Base-by-base conservation (phyloP, 352 stramenopile genomes). In the Thalassiosira livingstoniorum region DNA sequence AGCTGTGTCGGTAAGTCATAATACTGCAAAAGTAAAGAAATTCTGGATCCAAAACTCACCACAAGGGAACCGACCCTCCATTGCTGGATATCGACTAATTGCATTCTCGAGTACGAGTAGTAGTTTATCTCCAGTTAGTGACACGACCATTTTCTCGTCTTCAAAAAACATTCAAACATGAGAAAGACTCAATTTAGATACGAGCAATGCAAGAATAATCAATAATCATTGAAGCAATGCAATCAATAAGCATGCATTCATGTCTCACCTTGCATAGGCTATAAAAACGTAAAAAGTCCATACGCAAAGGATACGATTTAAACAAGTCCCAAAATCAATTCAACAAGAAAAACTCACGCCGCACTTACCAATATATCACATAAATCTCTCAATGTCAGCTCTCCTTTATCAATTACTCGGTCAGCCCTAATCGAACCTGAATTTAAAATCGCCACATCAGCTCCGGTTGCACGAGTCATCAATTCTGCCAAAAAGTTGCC, bases 401-500 rank as follows among this genome's bases (percentile, higher is more conserved):
- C 45, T 10, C 90, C 90, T 18, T 66, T 18, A 35, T 69, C 61
- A 29, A 91, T 60, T 23, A 94, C 70, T 21, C 63, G 32, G 72
- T 94, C 88, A 18, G 85, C 69, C 45, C 90, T 32, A 45, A 94
- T 74, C 0, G 90, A 90, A 37, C 90, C 90, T 7, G 85, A 70
- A 67, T 93, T 92, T 27, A 93, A 54, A 23, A 94, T 25, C 2
- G 85, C 77, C 18, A 92, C 47, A 61, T 94, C 73, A 15, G 78
- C 73, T 45, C 62, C 62, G 0, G 72, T 85, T 39, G 75, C 65
- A 45, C 75, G 45, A 29, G 78, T 55, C 66, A 90, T 97, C 96
- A 94, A 60, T 69, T 93, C 85, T 15, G 85, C 76, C 0, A 93
- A 37, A 67, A 93, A 87, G 61, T 93, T 93, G 25, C 80, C 68